These are phyloP conservation scores for Poteriospumella lacustris DNA, from an alignment of 108 stramenopile genomes.

Conservation along the genomic window DNA sequence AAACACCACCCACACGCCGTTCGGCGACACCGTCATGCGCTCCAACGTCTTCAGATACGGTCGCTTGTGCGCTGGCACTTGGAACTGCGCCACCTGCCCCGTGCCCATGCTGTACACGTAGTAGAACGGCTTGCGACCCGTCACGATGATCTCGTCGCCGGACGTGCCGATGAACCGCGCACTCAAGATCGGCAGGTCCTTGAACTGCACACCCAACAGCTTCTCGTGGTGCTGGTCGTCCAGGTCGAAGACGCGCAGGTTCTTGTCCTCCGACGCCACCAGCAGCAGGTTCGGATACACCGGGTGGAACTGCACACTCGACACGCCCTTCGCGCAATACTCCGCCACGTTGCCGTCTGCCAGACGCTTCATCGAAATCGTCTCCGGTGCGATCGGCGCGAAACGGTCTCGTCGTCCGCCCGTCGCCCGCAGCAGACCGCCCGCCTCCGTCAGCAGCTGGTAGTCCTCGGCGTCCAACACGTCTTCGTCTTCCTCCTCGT, in stretches of 20 bases:
- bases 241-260: conserved; percentile 77
- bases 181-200: conserved; percentile 75
- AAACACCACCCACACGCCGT: conserved; percentile 74
- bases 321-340: conserved; percentile 65
- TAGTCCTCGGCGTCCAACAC: not conserved
- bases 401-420: too few species aligned
- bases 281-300: conserved; percentile 37
- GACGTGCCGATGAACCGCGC: conserved; percentile 71
- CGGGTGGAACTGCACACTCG: conserved; percentile 76
- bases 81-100: conserved; percentile 63
- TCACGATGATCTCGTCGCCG: conserved; percentile 67
- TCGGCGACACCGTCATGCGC: conserved; percentile 64
- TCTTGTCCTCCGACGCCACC: conserved; percentile 69
- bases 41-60: conserved; percentile 73
- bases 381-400: too few species aligned
- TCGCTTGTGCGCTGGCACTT: conserved; percentile 43
- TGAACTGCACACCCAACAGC: conserved; percentile 81
- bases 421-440: not conserved
- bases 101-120: conserved; percentile 80
- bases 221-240: conserved; percentile 69
- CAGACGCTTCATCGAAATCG: not conserved
- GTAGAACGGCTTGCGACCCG: conserved; percentile 80
- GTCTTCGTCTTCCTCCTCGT: not conserved
- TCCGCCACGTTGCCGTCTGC: conserved; percentile 73
- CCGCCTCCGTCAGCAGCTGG: not conserved